Conservation (phyloP, 768 basidiomycete genomes). For the Calvatia gigantea region DNA sequence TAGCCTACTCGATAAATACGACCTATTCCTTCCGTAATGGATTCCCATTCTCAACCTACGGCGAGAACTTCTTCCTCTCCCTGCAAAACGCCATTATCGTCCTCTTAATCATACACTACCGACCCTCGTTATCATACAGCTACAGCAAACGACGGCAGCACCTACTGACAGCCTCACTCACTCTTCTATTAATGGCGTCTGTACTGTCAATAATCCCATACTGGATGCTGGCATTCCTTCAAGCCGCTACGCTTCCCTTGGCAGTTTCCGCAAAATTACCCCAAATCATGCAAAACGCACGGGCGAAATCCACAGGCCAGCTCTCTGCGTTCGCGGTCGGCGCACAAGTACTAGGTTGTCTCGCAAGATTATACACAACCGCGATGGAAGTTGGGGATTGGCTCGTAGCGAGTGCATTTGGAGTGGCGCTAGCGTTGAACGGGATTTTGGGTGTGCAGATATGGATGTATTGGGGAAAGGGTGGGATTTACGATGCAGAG, state of each 20-base stretch:
- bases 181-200: slow-evolving; percentile 22
- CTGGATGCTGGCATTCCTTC: slow-evolving; percentile 59
- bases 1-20: slow-evolving; percentile 84
- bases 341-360: slow-evolving; percentile 82
- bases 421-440: slow-evolving; percentile 78
- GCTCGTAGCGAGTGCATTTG: slow-evolving; percentile 80
- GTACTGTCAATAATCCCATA: slow-evolving; percentile 45
- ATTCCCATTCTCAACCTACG: slow-evolving; percentile 98
- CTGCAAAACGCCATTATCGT: slow-evolving; percentile 86
- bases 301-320: slow-evolving; percentile 80
- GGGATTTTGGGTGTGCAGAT: slow-evolving; percentile 77
- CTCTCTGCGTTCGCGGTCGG: slow-evolving; percentile 91
- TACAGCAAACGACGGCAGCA: slow-evolving; percentile 29
- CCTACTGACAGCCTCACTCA: slow-evolving; percentile 16
- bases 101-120: slow-evolving; percentile 75
- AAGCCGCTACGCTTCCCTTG: slow-evolving; percentile 84
- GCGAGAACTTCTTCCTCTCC: slow-evolving; percentile 93
- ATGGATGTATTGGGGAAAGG: slow-evolving; percentile 77
- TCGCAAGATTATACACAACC: slow-evolving; percentile 91
- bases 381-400: slow-evolving; percentile 82
- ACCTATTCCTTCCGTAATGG: slow-evolving; percentile 81
- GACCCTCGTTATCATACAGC: slow-evolving; percentile 24
- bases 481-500: slow-evolving; percentile 20
- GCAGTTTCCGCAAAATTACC: slow-evolving; percentile 91
- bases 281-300: slow-evolving; percentile 82